Conservation (phyloP, 2,329 filamentous ascomycete genomes). For the Stenocarpella maydis region DNA sequence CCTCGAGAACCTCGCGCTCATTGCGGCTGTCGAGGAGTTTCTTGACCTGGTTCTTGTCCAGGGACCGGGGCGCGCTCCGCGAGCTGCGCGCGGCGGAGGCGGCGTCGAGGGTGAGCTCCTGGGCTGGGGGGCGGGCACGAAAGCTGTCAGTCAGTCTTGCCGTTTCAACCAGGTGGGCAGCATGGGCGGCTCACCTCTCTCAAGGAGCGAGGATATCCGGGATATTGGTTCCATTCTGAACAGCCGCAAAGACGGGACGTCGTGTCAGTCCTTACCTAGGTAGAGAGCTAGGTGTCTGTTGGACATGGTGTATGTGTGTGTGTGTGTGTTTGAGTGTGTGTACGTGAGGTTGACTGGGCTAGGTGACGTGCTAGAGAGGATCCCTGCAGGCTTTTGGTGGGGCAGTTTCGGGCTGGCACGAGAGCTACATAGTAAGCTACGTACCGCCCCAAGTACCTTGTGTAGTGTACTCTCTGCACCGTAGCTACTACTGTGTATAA, state of each 20-base stretch:
- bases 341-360: neutral
- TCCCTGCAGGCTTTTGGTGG: conserved; percentile 20
- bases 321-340: too few relatives aligned
- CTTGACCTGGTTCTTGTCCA: conserved; percentile 87
- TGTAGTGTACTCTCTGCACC: too few relatives aligned
- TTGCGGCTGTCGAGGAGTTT: conserved; percentile 93
- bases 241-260: neutral
- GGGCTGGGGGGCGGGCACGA: conserved; percentile 63
- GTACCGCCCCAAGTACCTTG: neutral
- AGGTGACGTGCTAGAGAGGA: conserved; percentile 13
- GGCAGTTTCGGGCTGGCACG: conserved; percentile 15
- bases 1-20: conserved; percentile 92
- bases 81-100: conserved; percentile 83
- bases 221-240: conserved; percentile 90
- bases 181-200: conserved; percentile 76
- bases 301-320: neutral
- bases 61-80: conserved; percentile 67
- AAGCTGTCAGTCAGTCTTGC: conserved; percentile 29
- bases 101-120: conserved; percentile 96
- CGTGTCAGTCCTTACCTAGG: neutral
- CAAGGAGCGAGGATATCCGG: conserved; percentile 90
- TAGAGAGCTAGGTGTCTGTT: neutral
- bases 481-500: too few relatives aligned
- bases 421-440: neutral
- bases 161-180: neutral